Conservation (phyloP, 257 asterid species). For the Nicotiana knightiana region DNA sequence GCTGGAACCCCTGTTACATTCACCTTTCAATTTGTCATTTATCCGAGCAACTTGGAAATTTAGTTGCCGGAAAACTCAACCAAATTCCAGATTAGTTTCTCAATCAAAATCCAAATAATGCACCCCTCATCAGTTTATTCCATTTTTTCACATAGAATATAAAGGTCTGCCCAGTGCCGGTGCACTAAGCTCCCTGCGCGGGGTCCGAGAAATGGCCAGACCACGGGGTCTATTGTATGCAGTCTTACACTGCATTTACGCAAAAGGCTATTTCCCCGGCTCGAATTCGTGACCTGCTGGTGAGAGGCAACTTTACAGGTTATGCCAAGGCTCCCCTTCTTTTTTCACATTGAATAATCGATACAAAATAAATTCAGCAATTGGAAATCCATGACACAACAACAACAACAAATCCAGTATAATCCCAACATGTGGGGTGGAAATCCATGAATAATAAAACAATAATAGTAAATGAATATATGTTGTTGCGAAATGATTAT, state of each 20-base stretch:
- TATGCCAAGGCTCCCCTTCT: no score
- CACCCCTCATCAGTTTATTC: neutral
- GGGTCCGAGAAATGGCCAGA: no score
- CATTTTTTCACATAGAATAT: no score
- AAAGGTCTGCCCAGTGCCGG: no score
- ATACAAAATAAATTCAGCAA: neutral
- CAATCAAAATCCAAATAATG: neutral
- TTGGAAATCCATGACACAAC: neutral
- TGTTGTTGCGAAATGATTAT: neutral
- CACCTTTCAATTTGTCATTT: constrained; percentile 7
- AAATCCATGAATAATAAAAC: neutral
- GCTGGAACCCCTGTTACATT: constrained; percentile 54
- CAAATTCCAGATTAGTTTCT: neutral
- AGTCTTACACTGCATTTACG: no score
- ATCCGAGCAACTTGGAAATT: neutral
- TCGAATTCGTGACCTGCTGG: no score
- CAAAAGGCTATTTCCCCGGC: no score
- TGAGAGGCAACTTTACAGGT: no score
- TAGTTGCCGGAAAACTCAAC: neutral
- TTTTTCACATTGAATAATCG: neutral
- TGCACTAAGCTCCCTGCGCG: no score
- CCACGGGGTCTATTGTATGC: no score
- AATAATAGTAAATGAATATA: neutral
- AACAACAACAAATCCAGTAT: no score
- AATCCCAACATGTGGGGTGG: neutral